A percentile compares a stretch with the other conserved stretches of the same genome.
These are phyloP conservation scores for Rhododendron ferrugineum DNA, from an alignment of 148 eudicot species.

Conservation along the genomic window DNA sequence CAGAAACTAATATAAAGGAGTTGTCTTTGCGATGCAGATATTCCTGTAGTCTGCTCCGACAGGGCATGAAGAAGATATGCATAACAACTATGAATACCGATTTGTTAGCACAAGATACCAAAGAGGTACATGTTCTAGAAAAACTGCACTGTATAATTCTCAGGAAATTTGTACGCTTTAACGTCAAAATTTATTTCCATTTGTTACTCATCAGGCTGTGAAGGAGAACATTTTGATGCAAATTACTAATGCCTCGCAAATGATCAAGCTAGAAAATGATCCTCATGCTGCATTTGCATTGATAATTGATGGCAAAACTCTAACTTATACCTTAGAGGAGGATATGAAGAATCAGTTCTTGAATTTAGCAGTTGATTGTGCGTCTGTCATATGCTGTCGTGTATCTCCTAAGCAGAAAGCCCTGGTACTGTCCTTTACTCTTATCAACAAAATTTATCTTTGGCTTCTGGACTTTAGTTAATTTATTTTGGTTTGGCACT, in stretches of 20 bases:
- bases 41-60: constrained; percentile 77
- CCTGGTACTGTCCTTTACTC: constrained; percentile 34
- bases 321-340: constrained; percentile 59
- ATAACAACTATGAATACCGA: constrained; percentile 38
- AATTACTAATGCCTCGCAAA: constrained; percentile 59
- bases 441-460: background rate
- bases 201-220: constrained; percentile 39
- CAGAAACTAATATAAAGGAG: background rate
- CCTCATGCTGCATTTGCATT: constrained; percentile 83
- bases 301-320: constrained; percentile 70
- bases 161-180: constrained; percentile 21
- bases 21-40: constrained; percentile 36
- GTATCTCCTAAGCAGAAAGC: constrained; percentile 89
- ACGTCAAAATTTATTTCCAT: constrained; percentile 21
- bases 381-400: constrained; percentile 83
- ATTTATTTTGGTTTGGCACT: background rate
- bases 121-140: constrained; percentile 44
- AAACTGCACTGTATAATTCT: constrained; percentile 2
- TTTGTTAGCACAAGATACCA: constrained; percentile 35
- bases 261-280: constrained; percentile 62
- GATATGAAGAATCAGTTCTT: constrained; percentile 61
- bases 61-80: constrained; percentile 77
- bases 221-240: constrained; percentile 55
- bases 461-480: background rate
- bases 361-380: constrained; percentile 58